These are phyloP conservation scores for Solanum tacnaense DNA, from an alignment of 257 asterid species.

Conservation along the genomic window DNA sequence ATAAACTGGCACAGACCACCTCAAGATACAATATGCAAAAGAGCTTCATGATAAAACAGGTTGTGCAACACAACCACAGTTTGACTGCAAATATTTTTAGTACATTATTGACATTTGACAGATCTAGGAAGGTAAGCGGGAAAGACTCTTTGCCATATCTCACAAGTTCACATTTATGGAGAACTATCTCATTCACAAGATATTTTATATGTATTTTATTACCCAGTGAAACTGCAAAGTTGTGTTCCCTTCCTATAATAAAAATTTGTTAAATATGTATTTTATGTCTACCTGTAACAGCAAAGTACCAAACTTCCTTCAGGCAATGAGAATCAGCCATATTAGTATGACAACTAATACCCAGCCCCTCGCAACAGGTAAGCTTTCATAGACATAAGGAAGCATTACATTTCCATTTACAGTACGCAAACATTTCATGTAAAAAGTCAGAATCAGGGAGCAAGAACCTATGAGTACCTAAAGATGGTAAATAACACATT, in stretches of 20 bases:
- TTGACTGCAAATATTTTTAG: background rate
- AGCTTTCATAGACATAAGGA: background rate
- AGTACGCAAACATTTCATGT: background rate
- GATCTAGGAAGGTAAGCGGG: background rate
- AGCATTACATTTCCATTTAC: background rate
- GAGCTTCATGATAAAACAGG: background rate
- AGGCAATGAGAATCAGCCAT: background rate
- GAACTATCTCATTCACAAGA: background rate
- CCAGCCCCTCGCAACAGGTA: background rate
- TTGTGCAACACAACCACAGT: background rate
- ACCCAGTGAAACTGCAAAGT: background rate
- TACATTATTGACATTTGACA: background rate
- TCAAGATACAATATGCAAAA: background rate
- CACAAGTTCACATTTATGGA: background rate
- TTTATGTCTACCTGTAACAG: background rate
- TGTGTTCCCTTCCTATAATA: background rate
- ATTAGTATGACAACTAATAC: background rate
- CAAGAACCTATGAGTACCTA: background rate
- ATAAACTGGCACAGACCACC: background rate
- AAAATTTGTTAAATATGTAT: background rate
- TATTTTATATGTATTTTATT: background rate
- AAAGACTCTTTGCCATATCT: background rate
- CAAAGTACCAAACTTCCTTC: background rate
- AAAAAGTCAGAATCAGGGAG: background rate
- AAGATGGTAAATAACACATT: background rate